Evolutionary conservation across 148 eudicot species (phyloP).

Genomic region (Cornus kousa): DNA sequence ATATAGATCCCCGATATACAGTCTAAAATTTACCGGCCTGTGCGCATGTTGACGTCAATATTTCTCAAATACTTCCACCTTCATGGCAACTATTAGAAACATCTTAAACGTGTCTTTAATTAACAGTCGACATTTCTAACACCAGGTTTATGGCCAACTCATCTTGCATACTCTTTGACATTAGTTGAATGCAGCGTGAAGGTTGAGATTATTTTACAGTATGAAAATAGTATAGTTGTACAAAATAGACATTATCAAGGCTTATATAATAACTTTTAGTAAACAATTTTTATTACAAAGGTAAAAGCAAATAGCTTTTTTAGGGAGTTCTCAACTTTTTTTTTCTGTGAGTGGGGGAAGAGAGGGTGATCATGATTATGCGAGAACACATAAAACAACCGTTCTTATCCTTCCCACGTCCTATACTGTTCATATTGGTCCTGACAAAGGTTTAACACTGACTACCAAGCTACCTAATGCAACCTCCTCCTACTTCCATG

Average conservation of each 20-base stretch:
- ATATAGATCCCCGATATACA: too few species aligned
- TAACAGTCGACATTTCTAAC: neutral
- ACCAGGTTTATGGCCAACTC: neutral
- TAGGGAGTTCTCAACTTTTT: too few species aligned
- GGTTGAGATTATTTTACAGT: neutral
- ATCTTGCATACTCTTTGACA: neutral
- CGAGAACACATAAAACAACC: neutral
- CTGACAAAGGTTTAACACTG: too few species aligned
- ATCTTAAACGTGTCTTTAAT: too few species aligned
- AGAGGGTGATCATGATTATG: neutral
- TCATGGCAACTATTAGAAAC: neutral
- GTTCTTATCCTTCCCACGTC: neutral
- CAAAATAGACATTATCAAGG: neutral
- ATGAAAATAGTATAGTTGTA: too few species aligned
- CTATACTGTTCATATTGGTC: neutral
- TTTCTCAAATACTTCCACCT: neutral
- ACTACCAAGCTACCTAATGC: too few species aligned
- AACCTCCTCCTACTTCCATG: too few species aligned
- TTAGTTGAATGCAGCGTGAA: neutral
- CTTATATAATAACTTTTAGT: too few species aligned
- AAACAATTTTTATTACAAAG: neutral
- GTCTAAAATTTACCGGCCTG: too few species aligned
- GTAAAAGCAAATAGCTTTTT: neutral
- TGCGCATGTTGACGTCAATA: too few species aligned
- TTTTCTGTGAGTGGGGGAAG: too few species aligned